Percentiles rank a stretch among this genome's conserved stretches.
phyloP scores from a whole-genome alignment of 139 green algal species.

The Closterium sp. region DNA sequence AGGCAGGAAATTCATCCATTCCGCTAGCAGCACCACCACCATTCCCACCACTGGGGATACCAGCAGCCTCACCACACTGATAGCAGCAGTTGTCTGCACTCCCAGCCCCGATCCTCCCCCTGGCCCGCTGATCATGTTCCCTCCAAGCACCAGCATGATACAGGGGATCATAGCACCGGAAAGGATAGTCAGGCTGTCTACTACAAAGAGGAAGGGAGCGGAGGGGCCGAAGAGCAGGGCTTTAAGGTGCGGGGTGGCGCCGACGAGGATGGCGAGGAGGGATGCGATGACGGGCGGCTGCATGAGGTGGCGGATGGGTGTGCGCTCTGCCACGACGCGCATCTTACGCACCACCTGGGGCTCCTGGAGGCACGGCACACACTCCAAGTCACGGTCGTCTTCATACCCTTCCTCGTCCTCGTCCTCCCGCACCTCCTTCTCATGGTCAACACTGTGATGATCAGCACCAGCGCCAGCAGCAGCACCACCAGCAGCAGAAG shows the following conservation, averaged over 20 bases:
- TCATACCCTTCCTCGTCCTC: not conserved
- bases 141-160: slow-evolving; percentile 26
- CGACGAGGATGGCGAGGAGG: not conserved
- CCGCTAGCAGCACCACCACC: not conserved
- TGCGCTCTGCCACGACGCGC: slow-evolving; percentile 1
- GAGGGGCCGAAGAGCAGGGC: not conserved
- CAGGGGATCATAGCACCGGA: slow-evolving; percentile 15
- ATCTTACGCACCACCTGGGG: not conserved
- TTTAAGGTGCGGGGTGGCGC: not conserved
- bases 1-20: not conserved
- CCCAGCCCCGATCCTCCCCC: not conserved
- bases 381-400: slow-evolving; percentile 11
- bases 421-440: not conserved
- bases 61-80: not conserved
- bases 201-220: not conserved
- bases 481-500: not conserved
- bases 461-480: too few species aligned
- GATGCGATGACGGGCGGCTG: slow-evolving; percentile 1
- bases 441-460: not conserved
- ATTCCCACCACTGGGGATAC: not conserved
- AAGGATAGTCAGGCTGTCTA: not conserved
- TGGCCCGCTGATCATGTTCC: slow-evolving; percentile 2
- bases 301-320: not conserved
- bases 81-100: not conserved
- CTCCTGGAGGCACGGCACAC: slow-evolving; percentile 2